Conservation (phyloP, 2,329 filamentous ascomycete species). For the Aureobasidium pullulans region DNA sequence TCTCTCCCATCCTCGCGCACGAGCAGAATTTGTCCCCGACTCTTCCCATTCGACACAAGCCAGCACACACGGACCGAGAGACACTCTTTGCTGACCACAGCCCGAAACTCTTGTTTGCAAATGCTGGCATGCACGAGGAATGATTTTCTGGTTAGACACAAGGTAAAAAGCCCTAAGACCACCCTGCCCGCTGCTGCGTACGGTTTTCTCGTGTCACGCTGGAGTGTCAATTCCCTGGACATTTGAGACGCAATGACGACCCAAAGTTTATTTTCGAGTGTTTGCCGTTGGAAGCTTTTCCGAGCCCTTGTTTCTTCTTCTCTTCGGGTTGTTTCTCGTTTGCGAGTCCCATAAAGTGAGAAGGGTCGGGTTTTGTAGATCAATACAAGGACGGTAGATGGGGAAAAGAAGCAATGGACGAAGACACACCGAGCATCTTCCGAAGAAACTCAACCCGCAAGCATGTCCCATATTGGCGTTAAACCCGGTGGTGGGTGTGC, state of each 20-base stretch:
- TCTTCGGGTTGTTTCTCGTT: not conserved
- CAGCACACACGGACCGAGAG: not conserved
- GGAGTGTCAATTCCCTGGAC: not conserved
- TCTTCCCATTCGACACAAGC: not conserved
- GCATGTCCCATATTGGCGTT: not conserved
- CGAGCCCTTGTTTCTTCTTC: not conserved
- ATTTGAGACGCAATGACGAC: not conserved
- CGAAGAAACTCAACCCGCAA: not conserved
- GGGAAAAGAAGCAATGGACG: not conserved
- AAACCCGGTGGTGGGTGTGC: not conserved
- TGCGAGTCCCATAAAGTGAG: not conserved
- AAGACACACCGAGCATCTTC: not conserved
- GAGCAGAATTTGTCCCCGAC: not conserved
- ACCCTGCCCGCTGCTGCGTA: no score
- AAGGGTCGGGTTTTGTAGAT: not conserved
- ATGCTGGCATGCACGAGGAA: not conserved
- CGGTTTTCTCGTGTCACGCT: not conserved
- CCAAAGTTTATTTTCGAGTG: not conserved
- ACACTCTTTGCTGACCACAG: not conserved
- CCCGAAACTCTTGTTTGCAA: not conserved
- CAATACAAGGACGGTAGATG: not conserved
- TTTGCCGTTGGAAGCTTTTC: not conserved
- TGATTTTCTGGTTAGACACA: not conserved
- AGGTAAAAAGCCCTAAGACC: no score
- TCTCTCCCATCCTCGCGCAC: not conserved